Evolutionary conservation across 495 filamentous ascomycete genomes (phyloP).

Genomic region (Neurospora sp.): DNA sequence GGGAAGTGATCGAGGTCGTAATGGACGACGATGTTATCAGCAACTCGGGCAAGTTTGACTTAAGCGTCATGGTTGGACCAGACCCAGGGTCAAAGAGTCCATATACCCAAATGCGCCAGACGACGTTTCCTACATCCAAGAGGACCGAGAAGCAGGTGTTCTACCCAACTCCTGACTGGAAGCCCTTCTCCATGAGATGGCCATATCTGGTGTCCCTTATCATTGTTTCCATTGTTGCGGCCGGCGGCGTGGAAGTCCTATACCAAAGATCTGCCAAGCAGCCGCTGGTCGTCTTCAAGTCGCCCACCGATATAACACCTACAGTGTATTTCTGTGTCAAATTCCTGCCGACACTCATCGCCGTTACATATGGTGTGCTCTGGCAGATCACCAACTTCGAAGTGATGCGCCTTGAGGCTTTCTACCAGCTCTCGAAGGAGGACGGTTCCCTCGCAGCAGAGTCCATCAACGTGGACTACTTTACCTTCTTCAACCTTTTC

Average conservation of each 20-base stretch:
- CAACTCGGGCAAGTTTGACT: slow-evolving; percentile 20
- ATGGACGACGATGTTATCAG: slow-evolving; percentile 29
- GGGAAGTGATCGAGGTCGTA: slow-evolving; percentile 42
- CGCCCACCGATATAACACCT: slow-evolving; percentile 40
- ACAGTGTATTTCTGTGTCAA: slow-evolving; percentile 58
- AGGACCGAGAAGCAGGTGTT: slow-evolving; percentile 31
- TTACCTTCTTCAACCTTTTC: slow-evolving; percentile 52
- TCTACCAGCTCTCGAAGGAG: slow-evolving; percentile 60
- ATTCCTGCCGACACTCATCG: slow-evolving; percentile 58
- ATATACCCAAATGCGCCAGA: slow-evolving; percentile 11
- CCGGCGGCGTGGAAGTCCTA: slow-evolving; percentile 47
- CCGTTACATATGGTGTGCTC: slow-evolving; percentile 61
- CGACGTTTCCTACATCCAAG: slow-evolving; percentile 18
- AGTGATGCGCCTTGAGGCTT: slow-evolving; percentile 63
- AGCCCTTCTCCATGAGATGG: slow-evolving; percentile 59
- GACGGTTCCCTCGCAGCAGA: slow-evolving; percentile 54
- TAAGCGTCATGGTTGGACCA: slow-evolving; percentile 34
- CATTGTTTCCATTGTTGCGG: slow-evolving; percentile 45
- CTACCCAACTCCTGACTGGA: slow-evolving; percentile 59
- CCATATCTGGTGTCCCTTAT: slow-evolving; percentile 49
- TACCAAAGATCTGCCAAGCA: slow-evolving; percentile 44
- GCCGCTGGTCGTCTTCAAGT: slow-evolving; percentile 40
- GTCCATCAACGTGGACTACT: slow-evolving; percentile 64
- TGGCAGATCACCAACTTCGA: slow-evolving; percentile 71
- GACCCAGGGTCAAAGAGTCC: slow-evolving; percentile 1